Base-by-base conservation (phyloP, 116 monocot genomes). In the Papilionanthe hybrid region DNA sequence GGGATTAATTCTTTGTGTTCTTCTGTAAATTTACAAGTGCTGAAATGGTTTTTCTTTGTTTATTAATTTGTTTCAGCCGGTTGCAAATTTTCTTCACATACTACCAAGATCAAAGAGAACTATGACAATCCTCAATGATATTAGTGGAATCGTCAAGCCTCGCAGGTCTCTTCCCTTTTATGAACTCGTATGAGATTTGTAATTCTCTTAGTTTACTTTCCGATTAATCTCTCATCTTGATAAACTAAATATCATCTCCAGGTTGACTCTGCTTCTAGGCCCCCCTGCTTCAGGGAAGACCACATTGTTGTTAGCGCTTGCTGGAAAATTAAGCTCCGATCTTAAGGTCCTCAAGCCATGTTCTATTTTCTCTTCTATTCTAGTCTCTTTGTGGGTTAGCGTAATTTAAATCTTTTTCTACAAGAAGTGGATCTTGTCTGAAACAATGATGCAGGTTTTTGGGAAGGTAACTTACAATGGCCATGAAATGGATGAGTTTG, bases 211-310 rank as follows among this genome's bases (percentile, higher is more conserved):
- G 58, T 13, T 9, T 78, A 42, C 69, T 18, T 53, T 72, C 44
- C 20, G 23, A 42, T 15, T 79, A 45, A 45, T 30, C 42, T 43
- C 19, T 28, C 27, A 65, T 18, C 42, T 42, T 78, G 22, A 48
- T 23, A 79, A n/a, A 18, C 11, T 79, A 44, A 44, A 22, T 75
- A 15, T 47, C 23, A 30, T 22, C 44, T 77, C 15, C 75, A 86
- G 86, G 53, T 83, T 89, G 86, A 89, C 88, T 41, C n/a, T 88
- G 60, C 85, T 88, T 12, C 58, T 88, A 37, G 88, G 88, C 1
- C 85, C 88, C n/a, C 88, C 88, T 11, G 79, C 81, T n/a, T 89
- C 85, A 11, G 88, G 88, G 28, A 88, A 88, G 75, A 88, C 88
- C 29, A 88, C 85, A 23, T 57, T 88, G 49, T 63, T 89, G 72